These are phyloP conservation scores for Tuber calosporum DNA, from an alignment of 495 filamentous ascomycete species.

Conservation along the genomic window DNA sequence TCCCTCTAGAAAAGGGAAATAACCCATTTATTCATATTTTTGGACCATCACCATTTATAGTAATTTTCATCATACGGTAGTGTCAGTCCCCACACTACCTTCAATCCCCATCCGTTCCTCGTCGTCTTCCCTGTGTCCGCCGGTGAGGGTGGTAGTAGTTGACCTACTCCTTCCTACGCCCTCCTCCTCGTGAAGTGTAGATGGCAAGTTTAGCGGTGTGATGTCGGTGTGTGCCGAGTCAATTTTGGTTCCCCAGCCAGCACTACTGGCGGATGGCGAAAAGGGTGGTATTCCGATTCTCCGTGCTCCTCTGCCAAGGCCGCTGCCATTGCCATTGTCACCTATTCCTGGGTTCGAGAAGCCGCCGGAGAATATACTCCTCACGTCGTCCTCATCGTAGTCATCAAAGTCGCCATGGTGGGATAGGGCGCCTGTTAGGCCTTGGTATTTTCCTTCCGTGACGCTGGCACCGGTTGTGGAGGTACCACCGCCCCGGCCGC, in stretches of 20 bases:
- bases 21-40: background rate
- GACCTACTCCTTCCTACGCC: background rate
- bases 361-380: constrained; percentile 41
- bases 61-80: background rate
- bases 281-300: constrained; percentile 36
- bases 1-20: background rate
- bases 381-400: constrained; percentile 38
- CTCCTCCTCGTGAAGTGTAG: constrained; percentile 16
- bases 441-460: constrained; percentile 38
- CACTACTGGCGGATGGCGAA: constrained; percentile 27
- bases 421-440: constrained; percentile 32
- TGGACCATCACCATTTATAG: background rate
- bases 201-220: constrained; percentile 16
- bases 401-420: constrained; percentile 36
- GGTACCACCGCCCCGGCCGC: constrained; percentile 11
- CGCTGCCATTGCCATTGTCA: constrained; percentile 16
- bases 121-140: background rate
- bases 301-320: constrained; percentile 19
- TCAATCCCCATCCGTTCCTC: background rate
- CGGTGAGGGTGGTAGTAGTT: background rate
- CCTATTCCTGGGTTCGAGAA: constrained; percentile 34
- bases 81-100: background rate
- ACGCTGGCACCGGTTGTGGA: constrained; percentile 13
- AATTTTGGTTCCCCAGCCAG: constrained; percentile 29
- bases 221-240: constrained; percentile 27